Evolutionary conservation across 106 monocot species (phyloP).

Genomic region (Dioscorea dumetorum): DNA sequence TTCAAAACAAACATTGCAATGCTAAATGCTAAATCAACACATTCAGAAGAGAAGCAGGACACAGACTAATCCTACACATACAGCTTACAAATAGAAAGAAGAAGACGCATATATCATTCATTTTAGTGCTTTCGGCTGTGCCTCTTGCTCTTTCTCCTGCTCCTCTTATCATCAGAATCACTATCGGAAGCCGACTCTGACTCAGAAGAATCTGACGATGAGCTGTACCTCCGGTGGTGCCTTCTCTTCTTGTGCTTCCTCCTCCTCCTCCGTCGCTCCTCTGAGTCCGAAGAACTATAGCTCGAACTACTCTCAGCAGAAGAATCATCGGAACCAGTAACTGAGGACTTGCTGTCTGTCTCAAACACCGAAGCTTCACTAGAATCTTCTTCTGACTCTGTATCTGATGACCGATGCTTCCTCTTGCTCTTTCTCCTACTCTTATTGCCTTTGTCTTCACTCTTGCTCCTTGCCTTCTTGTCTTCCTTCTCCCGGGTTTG

Average conservation of each 20-base stretch:
- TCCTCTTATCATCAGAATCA: slow-evolving; percentile 54
- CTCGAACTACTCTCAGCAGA: slow-evolving; percentile 62
- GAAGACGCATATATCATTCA: no score
- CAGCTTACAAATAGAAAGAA: no score
- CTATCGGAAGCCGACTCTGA: slow-evolving; percentile 61
- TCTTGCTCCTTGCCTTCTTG: slow-evolving; percentile 12
- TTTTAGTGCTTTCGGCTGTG: slow-evolving; percentile 33
- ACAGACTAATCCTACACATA: no score
- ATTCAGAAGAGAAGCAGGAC: no score
- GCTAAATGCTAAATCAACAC: no score
- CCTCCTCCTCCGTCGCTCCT: slow-evolving; percentile 36
- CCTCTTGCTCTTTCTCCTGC: slow-evolving; percentile 57
- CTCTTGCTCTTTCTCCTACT: slow-evolving; percentile 57
- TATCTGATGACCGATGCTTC: slow-evolving; percentile 44
- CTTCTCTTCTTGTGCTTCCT: slow-evolving; percentile 64
- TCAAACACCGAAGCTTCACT: slow-evolving; percentile 75
- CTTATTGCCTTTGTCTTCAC: slow-evolving; percentile 22
- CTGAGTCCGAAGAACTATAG: slow-evolving; percentile 69
- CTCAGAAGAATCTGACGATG: slow-evolving; percentile 52
- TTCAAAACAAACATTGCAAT: no score
- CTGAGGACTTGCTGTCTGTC: slow-evolving; percentile 54
- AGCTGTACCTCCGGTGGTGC: slow-evolving; percentile 21
- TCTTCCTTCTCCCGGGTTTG: slow-evolving; percentile 12
- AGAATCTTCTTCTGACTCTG: slow-evolving; percentile 41
- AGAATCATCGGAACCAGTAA: slow-evolving; percentile 46